Conservation (phyloP, 805 yeast genomes). For the Allodekkera sacchari region DNA sequence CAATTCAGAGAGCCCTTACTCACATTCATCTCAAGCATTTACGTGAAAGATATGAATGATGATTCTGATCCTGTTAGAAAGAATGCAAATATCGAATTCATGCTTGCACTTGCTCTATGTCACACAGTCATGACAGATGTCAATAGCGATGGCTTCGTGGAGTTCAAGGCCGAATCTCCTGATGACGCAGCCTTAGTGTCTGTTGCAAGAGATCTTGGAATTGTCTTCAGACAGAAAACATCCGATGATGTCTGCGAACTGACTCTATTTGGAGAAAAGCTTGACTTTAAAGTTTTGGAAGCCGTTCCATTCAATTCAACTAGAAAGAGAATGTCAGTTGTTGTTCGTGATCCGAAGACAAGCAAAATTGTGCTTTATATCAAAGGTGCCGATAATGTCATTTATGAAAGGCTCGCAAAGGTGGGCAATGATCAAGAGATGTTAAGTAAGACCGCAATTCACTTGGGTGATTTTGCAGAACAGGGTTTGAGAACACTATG, state of each 20-base stretch:
- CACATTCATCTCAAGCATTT: constrained; percentile 57
- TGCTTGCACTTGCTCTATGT: constrained; percentile 61
- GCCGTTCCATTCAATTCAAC: constrained; percentile 60
- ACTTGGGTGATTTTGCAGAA: constrained; percentile 60
- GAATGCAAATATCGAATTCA: constrained; percentile 45
- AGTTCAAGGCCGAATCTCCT: constrained; percentile 73
- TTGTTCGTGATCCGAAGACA: constrained; percentile 37
- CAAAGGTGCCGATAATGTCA: constrained; percentile 75
- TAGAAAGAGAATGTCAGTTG: constrained; percentile 72
- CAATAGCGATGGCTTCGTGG: constrained; percentile 32
- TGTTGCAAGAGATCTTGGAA: constrained; percentile 66
- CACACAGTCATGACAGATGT: constrained; percentile 73
- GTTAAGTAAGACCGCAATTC: constrained; percentile 48
- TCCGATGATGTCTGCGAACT: constrained; percentile 39
- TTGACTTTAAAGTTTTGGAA: constrained; percentile 41
- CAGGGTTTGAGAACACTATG: constrained; percentile 77
- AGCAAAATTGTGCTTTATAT: constrained; percentile 40
- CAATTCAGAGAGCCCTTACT: constrained; percentile 41
- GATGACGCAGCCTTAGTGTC: constrained; percentile 79
- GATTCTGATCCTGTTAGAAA: constrained; percentile 32
- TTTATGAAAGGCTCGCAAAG: constrained; percentile 35
- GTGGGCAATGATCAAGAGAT: constrained; percentile 30
- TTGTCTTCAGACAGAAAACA: constrained; percentile 47
- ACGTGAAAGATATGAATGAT: constrained; percentile 39
- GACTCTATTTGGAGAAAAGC: constrained; percentile 35